Percentiles rank a stretch among this genome's conserved stretches.
These are phyloP conservation scores for Jatropha multifida DNA, from an alignment of 441 rosid species.

Conservation along the genomic window DNA sequence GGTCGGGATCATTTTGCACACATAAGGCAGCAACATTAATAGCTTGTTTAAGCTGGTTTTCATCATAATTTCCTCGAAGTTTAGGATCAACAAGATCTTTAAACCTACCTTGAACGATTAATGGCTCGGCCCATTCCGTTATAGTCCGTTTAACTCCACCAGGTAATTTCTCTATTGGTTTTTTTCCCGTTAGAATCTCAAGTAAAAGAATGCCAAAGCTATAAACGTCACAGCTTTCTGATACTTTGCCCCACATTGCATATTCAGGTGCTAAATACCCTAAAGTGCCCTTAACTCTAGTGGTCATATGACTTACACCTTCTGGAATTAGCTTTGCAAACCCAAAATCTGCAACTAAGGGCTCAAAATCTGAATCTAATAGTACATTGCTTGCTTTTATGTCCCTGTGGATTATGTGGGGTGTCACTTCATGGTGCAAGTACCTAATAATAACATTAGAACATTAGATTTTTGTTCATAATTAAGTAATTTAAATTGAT, in stretches of 20 bases:
- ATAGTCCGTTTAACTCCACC: constrained; percentile 45
- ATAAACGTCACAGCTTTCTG: constrained; percentile 79
- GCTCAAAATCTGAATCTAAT: constrained; percentile 61
- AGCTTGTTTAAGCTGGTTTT: constrained; percentile 50
- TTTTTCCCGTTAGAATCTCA: constrained; percentile 57
- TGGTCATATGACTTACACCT: constrained; percentile 74
- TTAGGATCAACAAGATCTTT: constrained; percentile 60
- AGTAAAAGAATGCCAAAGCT: constrained; percentile 74
- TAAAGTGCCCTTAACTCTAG: constrained; percentile 70
- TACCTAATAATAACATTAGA: constrained; percentile 44
- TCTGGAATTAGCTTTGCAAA: constrained; percentile 75
- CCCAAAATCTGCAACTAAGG: constrained; percentile 79
- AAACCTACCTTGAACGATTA: constrained; percentile 44
- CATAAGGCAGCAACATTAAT: constrained; percentile 53
- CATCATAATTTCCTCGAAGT: constrained; percentile 55
- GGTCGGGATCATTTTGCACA: constrained; percentile 50
- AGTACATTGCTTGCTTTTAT: constrained; percentile 77
- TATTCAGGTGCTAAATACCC: constrained; percentile 81
- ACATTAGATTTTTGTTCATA: background rate
- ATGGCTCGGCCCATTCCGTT: constrained; percentile 68
- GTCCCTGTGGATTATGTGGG: constrained; percentile 77
- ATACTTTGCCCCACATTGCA: constrained; percentile 75
- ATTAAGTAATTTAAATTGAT: background rate
- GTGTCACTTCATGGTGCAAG: constrained; percentile 87
- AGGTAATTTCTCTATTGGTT: constrained; percentile 57